These are phyloP conservation scores for Solanum rostratum DNA, from an alignment of 257 asterid species.

Conservation along the genomic window DNA sequence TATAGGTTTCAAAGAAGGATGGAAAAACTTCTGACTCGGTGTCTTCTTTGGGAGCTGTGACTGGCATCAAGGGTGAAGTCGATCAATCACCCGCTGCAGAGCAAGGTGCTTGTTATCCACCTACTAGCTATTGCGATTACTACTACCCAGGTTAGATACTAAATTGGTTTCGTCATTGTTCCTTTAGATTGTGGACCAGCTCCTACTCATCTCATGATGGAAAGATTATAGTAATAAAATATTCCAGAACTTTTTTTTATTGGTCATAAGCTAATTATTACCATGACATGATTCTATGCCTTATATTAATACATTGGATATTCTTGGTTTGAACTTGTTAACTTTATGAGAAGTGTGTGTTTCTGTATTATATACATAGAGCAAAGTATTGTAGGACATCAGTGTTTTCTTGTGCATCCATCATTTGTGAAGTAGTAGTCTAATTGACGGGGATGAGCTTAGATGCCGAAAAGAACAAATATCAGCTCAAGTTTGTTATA, in stretches of 20 bases:
- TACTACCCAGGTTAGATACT: constrained; percentile 48
- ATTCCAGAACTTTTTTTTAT: neutral
- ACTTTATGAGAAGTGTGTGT: neutral
- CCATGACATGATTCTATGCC: neutral
- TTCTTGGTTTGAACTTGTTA: neutral
- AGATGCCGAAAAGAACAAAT: neutral
- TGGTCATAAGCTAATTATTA: neutral
- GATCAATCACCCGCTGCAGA: constrained; percentile 29
- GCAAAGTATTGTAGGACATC: neutral
- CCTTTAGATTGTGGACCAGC: neutral
- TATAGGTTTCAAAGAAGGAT: constrained; percentile 34
- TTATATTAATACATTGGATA: neutral
- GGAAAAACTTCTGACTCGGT: constrained; percentile 22
- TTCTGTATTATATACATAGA: neutral
- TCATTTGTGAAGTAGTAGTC: neutral
- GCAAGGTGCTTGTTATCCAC: constrained; percentile 43
- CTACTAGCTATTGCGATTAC: constrained; percentile 46
- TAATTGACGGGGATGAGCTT: neutral
- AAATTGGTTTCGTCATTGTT: constrained; percentile 1
- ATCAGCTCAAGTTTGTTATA: neutral
- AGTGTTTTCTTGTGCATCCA: neutral
- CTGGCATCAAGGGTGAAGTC: constrained; percentile 24
- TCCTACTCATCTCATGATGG: neutral
- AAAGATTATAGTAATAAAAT: neutral
- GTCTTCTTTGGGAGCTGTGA: constrained; percentile 17